Percentiles rank a stretch among this genome's conserved stretches.
Evolutionary conservation across 768 basidiomycete species (phyloP).

Genomic region (Hydnomerulius pinastri): DNA sequence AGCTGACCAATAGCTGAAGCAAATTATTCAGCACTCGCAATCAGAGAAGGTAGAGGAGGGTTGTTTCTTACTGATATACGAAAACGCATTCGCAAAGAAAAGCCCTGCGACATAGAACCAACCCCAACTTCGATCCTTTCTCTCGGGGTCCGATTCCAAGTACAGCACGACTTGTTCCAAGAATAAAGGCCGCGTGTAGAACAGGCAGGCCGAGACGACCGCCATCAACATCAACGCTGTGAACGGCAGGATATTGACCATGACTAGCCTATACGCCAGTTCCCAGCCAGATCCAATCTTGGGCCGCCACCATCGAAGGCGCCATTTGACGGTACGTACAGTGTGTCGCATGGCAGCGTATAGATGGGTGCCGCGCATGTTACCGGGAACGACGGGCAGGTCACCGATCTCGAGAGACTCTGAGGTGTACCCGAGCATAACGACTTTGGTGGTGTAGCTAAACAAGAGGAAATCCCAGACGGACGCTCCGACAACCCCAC

Average conservation of each 20-base stretch:
- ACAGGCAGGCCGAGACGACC: slow-evolving; percentile 56
- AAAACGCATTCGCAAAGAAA: slow-evolving; percentile 45
- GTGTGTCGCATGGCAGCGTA: slow-evolving; percentile 66
- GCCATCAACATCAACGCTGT: slow-evolving; percentile 50
- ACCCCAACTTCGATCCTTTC: slow-evolving; percentile 66
- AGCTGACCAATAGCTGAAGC: slow-evolving; percentile 67
- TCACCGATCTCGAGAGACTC: slow-evolving; percentile 84
- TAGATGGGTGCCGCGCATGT: slow-evolving; percentile 68
- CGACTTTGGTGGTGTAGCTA: slow-evolving; percentile 84
- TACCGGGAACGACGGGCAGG: slow-evolving; percentile 74
- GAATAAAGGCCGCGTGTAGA: slow-evolving; percentile 66
- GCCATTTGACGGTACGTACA: slow-evolving; percentile 51
- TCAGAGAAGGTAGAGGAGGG: neutral
- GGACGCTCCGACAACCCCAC: slow-evolving; percentile 53
- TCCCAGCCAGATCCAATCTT: slow-evolving; percentile 63
- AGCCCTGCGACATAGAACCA: slow-evolving; percentile 67
- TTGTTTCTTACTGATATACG: slow-evolving; percentile 42
- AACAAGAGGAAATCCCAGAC: slow-evolving; percentile 62
- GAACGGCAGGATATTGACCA: slow-evolving; percentile 52
- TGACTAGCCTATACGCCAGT: slow-evolving; percentile 60
- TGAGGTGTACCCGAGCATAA: slow-evolving; percentile 77
- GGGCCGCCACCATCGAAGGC: slow-evolving; percentile 59
- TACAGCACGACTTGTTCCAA: slow-evolving; percentile 61
- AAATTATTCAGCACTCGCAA: slow-evolving; percentile 6
- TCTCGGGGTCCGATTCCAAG: slow-evolving; percentile 60